Evolutionary conservation across 1,139 yeast genomes (phyloP), one percentile per base, ranked within the genome.

Genomic region (Hyphopichia burtonii): DNA sequence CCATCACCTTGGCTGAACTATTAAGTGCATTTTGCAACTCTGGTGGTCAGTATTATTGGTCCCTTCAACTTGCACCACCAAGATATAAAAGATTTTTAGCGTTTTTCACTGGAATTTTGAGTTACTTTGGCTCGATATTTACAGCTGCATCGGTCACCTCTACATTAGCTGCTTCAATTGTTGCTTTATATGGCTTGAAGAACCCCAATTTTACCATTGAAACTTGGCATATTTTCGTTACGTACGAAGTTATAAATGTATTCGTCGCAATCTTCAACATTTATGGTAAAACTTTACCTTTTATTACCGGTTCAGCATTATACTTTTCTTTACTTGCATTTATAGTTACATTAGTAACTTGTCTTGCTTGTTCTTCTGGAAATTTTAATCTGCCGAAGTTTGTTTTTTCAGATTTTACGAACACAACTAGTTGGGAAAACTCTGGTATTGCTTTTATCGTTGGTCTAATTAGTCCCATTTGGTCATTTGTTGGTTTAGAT

Each of bases 401-500:
- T 47, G 76, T 70, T 6, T 70, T 70, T 50, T 59, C 54, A 30
- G 60, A 65, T 28, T 68, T 69, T 41, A 54, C 59, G 25, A 68
- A 69, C 42, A 60, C 57, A 27, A 69, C 75, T 18, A 75, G 76
- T 30, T 70, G 75, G 75, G 46, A 58, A 15, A 55, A 65, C 9
- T 52, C 70, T 9, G 75, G 73, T 36, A 66, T 69, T 49, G 74
- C 76, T 3, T 69, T 68, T 52, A 78, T 82, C 43, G 81, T 81
- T 11, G 87, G 87, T 41, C 62, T 82, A 46, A 77, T 82, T 50
- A 82, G 80, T 56, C 87, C 87, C 31, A 80, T 80, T 40, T 82
- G 86, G 86, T 76, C 83, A 1, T 81, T 81, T 56, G 74, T 82
- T 12, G 80, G 87, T 58, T 64, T 82, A 43, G 88, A 82, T 55